These are phyloP conservation scores for Aspergillus sp. DNA, from an alignment of 2,329 filamentous ascomycete genomes.

Conservation along the genomic window DNA sequence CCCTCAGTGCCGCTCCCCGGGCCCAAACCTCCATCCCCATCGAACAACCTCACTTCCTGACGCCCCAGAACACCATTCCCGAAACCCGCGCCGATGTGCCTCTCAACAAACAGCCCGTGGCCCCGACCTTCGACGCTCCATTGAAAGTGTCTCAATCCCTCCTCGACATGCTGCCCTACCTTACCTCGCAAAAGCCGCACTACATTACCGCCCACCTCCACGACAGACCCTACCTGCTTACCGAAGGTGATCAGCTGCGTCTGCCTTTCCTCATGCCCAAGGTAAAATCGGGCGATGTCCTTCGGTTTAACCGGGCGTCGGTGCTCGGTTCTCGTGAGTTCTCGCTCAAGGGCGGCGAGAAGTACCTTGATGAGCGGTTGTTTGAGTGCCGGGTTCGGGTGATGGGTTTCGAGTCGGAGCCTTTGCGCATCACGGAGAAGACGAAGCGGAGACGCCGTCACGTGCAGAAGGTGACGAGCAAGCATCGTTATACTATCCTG, in stretches of 20 bases:
- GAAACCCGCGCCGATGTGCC: slow-evolving; percentile 29
- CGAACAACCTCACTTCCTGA: slow-evolving; percentile 16
- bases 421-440: slow-evolving; percentile 75
- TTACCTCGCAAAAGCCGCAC: slow-evolving; percentile 48
- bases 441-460: slow-evolving; percentile 72
- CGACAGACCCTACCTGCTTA: slow-evolving; percentile 52
- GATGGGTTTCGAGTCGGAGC: slow-evolving; percentile 79
- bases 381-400: slow-evolving; percentile 86
- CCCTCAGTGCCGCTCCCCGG: slow-evolving; percentile 28
- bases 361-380: slow-evolving; percentile 79
- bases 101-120: slow-evolving; percentile 37
- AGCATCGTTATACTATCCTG: slow-evolving; percentile 86
- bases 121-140: slow-evolving; percentile 39
- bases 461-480: slow-evolving; percentile 77
- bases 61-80: slow-evolving; percentile 16
- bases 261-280: slow-evolving; percentile 78
- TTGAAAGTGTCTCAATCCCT: slow-evolving; percentile 46
- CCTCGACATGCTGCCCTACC: slow-evolving; percentile 46
- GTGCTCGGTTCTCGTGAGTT: slow-evolving; percentile 84
- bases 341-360: slow-evolving; percentile 72
- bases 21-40: slow-evolving; percentile 26
- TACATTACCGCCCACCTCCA: slow-evolving; percentile 52
- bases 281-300: slow-evolving; percentile 76
- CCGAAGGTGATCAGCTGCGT: slow-evolving; percentile 69
- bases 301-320: slow-evolving; percentile 83